Base-by-base conservation (phyloP, 768 basidiomycete species). In the Leccinum disarticulatum region DNA sequence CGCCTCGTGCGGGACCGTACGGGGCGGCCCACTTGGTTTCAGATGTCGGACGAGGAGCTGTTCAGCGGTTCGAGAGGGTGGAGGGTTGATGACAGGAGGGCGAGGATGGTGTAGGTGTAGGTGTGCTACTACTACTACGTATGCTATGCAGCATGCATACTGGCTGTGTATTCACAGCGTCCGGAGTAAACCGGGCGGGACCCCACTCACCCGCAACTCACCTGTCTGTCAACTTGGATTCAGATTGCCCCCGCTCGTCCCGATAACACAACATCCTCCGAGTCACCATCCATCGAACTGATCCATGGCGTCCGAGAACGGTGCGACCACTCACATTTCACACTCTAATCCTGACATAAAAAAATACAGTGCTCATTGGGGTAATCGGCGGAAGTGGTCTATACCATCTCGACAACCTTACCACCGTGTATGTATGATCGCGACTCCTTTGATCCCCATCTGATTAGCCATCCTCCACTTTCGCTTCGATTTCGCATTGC, bases 351-450 rank as follows among this genome's bases (percentile, higher is more conserved):
- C 31, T 64, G 6, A 59, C 27, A 11, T 10, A 10, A 3, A 22
- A 4, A 4, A 4, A 46, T 33, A 2, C 6, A 92, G 90, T 92
- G 17, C 78, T 93, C 50, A 83, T 95, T 52, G 94, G 93, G 38
- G 88, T 95, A 54, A 95, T 96, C 60, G 94, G 94, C 19, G 94
- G 94, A 30, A 93, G 89, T 64, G 95, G 95, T 6, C 76, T 98
- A 28, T 98, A 98, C 78, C 87, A 95, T 71, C 82, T 98, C 41
- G 91, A 95, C 73, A 95, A 96, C 74, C 78, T 98, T 58, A 91
- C 88, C 13, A 81, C 90, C 62, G 80, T 95, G 94, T 94, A 71
- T 76, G 91, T 80, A 9, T 14, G 33, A 33, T 33, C 4, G 33
- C 33, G 33, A 33, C 33, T 14, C 31, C 9, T 36, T 25, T 14